Base-by-base conservation (phyloP, 2,329 filamentous ascomycete species). In the Graphilbum sp. region DNA sequence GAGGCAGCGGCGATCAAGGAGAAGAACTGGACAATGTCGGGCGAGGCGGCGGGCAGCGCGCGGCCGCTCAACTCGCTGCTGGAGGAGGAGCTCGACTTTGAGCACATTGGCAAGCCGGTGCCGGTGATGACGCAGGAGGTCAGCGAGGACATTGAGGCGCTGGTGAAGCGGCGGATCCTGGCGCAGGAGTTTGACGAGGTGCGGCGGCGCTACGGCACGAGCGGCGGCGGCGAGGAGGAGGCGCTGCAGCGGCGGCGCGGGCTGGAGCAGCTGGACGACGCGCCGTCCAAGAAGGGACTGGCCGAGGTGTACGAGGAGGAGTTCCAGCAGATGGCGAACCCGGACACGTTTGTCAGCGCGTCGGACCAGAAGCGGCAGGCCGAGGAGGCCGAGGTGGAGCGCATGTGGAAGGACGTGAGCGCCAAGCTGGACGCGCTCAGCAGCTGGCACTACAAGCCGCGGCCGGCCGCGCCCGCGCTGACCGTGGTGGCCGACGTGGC, bases 281-380 rank as follows among this genome's bases (percentile, higher is more conserved):
- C 69, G 48, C 95, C 94, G 58, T 72, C 77, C n/a, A 74, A 80
- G 52, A 80, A 93, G 58, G 77, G 84, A 45, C 72, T 98, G 12
- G 88, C 86, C 0, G 87, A 95, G 50, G 68, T 94, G 36, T 98
- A 96, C 62, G 90, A 96, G 59, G 80, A 90, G 52, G 87, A 96
- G 48, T 84, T 94, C 56, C 64, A 88, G 44, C 79, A 82, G 53
- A 68, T 72, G 38, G 71, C 72, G 2, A 82, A 95, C 55, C 80
- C 85, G 3, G 73, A 75, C 45, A 78, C 72, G 27, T 93, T 85
- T 52, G 71, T 90, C 43, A 85, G 84, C 56, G 73, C 78, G 47
- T 74, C 79, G 25, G 82, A 92, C 50, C 84, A 90, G 58, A 88
- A 87, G 58, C 61, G 85, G 19, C 74, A 73, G 47, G 79, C 78